These are phyloP conservation scores for Ascomycota sp. DNA, from an alignment of 2,329 filamentous ascomycete genomes.

Conservation along the genomic window DNA sequence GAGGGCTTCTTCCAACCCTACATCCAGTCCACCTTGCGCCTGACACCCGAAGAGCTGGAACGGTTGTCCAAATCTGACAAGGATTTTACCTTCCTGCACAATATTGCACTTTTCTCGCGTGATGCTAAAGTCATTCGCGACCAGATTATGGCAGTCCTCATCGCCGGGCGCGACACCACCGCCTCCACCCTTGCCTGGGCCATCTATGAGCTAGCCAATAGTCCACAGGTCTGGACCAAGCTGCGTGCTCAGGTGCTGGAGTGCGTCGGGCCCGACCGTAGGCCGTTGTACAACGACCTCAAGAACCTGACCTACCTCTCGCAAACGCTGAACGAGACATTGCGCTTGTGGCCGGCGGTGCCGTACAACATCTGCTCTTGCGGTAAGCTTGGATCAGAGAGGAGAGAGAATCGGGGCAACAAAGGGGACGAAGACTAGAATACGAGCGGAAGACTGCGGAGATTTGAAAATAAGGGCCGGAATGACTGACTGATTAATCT, in stretches of 20 bases:
- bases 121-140: slow-evolving; percentile 56
- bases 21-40: slow-evolving; percentile 51
- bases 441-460: too few relatives aligned
- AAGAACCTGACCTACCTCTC: slow-evolving; percentile 74
- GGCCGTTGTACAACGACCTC: slow-evolving; percentile 57
- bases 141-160: slow-evolving; percentile 62
- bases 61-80: slow-evolving; percentile 48
- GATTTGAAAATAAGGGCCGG: slow-evolving; percentile 1
- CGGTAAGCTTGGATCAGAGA: too few relatives aligned
- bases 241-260: slow-evolving; percentile 53
- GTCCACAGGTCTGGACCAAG: slow-evolving; percentile 47
- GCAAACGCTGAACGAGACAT: slow-evolving; percentile 53
- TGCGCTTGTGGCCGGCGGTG: slow-evolving; percentile 59
- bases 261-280: slow-evolving; percentile 39
- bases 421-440: too few relatives aligned
- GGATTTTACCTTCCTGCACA: slow-evolving; percentile 71
- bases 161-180: slow-evolving; percentile 77
- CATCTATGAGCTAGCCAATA: slow-evolving; percentile 59
- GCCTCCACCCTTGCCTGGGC: slow-evolving; percentile 64
- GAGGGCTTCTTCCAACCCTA: slow-evolving; percentile 60
- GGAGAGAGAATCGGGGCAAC: too few relatives aligned
- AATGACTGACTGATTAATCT: background rate
- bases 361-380: too few relatives aligned
- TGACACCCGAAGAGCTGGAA: slow-evolving; percentile 49
- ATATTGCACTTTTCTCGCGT: slow-evolving; percentile 61